A percentile compares a stretch with the other conserved stretches of the same genome.
These are phyloP conservation scores for Puccinia polysora DNA, from an alignment of 1,284 basidiomycete genomes.

Conservation along the genomic window DNA sequence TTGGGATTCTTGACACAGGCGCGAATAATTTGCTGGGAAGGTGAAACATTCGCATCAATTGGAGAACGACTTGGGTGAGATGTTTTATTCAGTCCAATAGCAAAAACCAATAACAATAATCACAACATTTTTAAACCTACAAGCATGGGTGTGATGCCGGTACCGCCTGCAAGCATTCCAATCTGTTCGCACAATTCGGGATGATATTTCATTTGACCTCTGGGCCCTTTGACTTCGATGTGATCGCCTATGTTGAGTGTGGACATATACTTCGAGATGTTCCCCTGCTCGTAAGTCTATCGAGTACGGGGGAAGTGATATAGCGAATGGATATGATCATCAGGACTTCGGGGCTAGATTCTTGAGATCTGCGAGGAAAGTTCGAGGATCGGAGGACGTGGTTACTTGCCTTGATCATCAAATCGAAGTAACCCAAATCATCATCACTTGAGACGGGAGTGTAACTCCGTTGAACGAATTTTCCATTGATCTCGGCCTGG, in stretches of 20 bases:
- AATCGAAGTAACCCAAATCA: conserved; percentile 86
- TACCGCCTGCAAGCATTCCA: conserved; percentile 89
- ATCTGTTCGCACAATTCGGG: conserved; percentile 68
- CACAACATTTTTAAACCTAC: conserved; percentile 44
- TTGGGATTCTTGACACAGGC: conserved; percentile 76
- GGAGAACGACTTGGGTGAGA: too few species aligned
- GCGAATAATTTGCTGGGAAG: conserved; percentile 71
- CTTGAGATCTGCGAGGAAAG: conserved; percentile 17
- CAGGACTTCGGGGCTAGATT: conserved; percentile 20
- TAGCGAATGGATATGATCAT: too few species aligned
- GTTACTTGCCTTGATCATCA: conserved; percentile 79
- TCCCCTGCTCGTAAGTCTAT: conserved; percentile 91
- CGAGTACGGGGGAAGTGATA: conserved; percentile 5
- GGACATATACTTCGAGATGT: conserved; percentile 80
- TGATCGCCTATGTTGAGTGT: conserved; percentile 76
- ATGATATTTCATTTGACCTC: conserved; percentile 67
- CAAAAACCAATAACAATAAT: neutral
- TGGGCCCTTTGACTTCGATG: conserved; percentile 87
- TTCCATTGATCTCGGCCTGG: conserved; percentile 82
- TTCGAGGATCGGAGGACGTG: too few species aligned
- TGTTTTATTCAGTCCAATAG: neutral
- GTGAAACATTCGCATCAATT: too few species aligned
- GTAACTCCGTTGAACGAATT: conserved; percentile 83
- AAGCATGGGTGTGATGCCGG: conserved; percentile 96
- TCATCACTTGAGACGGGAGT: conserved; percentile 91